Base-by-base conservation (phyloP, 1,139 yeast genomes). In the Trichomonascaceae sp. region DNA sequence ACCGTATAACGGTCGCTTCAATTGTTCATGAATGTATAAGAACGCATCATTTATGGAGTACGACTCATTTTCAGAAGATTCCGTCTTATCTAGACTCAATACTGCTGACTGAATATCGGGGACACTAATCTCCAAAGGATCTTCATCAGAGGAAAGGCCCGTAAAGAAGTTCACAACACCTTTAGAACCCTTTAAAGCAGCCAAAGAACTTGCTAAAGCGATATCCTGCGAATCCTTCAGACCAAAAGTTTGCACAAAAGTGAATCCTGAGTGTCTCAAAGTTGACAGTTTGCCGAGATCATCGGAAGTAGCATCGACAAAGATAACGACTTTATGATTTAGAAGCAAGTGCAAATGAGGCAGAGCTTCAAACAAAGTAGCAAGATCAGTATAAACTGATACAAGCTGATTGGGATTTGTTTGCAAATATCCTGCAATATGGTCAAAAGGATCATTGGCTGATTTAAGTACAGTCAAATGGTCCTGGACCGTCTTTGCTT, bases 151-250 rank as follows among this genome's bases (percentile, higher is more conserved):
- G 10, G 52, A 50, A 12, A 57, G 36, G 9, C 60, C 55, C 27
- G 66, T 54, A 58, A 73, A 74, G 66, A 89, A 86, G 70, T 89
- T 96, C 59, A 89, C 76, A 2, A 87, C 88, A 1, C 91, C 80
- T 53, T 73, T 75, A 4, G 71, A 61, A 43, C 77, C 68, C 54
- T 72, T 72, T 20, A 74, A 67, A 6, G 93, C 80, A 52, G 83
- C 70, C 49, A 82, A 73, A 62, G 83, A 79, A 1, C 93, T 80
- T 27, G 83, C 79, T 43, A 78, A 69, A 13, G 87, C 74, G 52
- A 79, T 74, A 54, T 75, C 76, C 51, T 74, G 70, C 9, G 85
- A 75, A 60, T 85, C 87, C 36, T 72, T 70, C 5, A 78, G 68
- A 45, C 76, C 73, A 61, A 81, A 83, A 10, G 96, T 86, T 53